Evolutionary conservation across 768 basidiomycete species (phyloP), one percentile per base, ranked within the genome.

Genomic region (Pisolithus marmoratus): DNA sequence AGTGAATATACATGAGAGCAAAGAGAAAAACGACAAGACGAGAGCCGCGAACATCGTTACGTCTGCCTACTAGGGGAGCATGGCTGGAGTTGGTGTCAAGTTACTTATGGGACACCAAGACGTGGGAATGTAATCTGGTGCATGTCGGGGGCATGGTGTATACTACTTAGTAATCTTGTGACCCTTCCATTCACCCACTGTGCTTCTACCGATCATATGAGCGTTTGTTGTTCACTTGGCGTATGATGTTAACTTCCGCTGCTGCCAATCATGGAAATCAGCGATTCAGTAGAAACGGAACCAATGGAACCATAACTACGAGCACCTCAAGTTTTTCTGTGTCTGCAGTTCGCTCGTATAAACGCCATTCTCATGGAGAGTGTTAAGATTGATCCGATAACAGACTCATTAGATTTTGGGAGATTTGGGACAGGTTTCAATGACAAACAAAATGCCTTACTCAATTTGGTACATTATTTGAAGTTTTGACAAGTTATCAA

Each of bases 1-100:
- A 22, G 74, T 68, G 14, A 58, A 48, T 14, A 62, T 61, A 19
- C 57, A 48, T 9, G 38, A 52, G n/a, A 60, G 51, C 43, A 60
- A 38, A 34, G 50, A 58, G 50, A 57, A 29, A 36, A 67, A 49
- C 49, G 58, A 55, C 49, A 62, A 55, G 49, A 62, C 46, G 58
- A 52, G 51, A 57, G 53, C 63, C 56, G 48, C 50, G 59, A 64
- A 67, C 57, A 55, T 61, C 47, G 53, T 37, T 54, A 27, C 47
- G 31, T 42, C 54, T 26, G 49, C 36, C 20, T 20, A 29, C n/a
- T n/a, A n/a, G n/a, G n/a, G n/a, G n/a, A n/a, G 53, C n/a, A 11
- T 31, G 26, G 42, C 29, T 44, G 20, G 20, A 27, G 20, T 46
- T 46, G 9, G 26, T 27, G 26, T 27, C 42, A 31, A 8, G 42